A percentile compares a stretch with the other conserved stretches of the same genome.
Conservation (phyloP, 192 early-diverging fungal species). For the Coemansia sp. region DNA sequence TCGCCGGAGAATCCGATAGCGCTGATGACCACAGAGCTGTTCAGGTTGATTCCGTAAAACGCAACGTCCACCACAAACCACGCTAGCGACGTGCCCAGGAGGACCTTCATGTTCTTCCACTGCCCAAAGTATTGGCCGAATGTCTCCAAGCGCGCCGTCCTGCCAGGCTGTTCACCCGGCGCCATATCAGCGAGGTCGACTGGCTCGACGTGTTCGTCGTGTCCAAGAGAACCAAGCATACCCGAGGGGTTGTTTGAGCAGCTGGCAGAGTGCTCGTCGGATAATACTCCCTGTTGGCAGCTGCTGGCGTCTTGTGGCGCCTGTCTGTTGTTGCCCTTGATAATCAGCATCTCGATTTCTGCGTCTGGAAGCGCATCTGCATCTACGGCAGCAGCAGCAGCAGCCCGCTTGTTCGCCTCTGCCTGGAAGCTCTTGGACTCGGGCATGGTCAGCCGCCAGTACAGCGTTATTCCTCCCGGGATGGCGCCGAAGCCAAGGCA, state of each 20-base stretch:
- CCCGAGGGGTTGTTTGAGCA: not conserved
- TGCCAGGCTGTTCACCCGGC: not conserved
- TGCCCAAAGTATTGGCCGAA: conserved; percentile 66
- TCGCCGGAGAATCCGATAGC: conserved; percentile 57
- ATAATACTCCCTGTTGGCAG: no score
- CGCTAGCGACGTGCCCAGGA: conserved; percentile 62
- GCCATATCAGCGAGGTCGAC: not conserved
- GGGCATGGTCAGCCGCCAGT: conserved; percentile 83
- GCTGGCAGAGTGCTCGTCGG: not conserved
- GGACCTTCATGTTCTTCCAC: conserved; percentile 71
- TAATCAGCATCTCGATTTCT: conserved; percentile 2
- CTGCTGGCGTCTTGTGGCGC: not conserved
- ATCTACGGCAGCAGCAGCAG: not conserved
- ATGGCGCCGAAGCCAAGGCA: conserved; percentile 74
- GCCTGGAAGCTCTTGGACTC: conserved; percentile 77
- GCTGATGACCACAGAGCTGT: conserved; percentile 64
- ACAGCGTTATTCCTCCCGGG: conserved; percentile 72
- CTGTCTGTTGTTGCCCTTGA: not conserved
- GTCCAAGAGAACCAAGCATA: not conserved
- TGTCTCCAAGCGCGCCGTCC: conserved; percentile 11
- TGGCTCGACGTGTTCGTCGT: not conserved
- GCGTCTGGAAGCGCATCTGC: conserved; percentile 1
- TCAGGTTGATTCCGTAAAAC: conserved; percentile 72
- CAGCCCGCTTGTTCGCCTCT: conserved; percentile 7
- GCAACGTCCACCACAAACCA: conserved; percentile 75